phyloP scores from a whole-genome alignment of 768 basidiomycete species.

The Lactifluus echinatus region DNA sequence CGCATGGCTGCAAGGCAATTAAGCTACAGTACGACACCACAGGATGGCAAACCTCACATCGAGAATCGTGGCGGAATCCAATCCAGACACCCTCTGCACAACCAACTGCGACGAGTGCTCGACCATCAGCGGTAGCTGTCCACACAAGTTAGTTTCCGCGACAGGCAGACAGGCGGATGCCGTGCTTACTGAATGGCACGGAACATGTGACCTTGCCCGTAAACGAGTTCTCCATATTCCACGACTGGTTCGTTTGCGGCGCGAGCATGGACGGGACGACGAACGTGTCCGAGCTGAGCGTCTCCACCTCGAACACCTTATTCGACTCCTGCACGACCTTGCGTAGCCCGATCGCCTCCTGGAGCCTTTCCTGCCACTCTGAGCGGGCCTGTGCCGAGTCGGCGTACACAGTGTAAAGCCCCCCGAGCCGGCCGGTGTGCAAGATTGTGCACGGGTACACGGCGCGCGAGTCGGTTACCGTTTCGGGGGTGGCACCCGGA shows the following conservation, averaged over 20 bases:
- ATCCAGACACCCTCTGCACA: conserved; percentile 97
- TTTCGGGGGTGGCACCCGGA: conserved; percentile 31
- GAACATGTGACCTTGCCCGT: conserved; percentile 90
- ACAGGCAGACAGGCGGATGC: conserved; percentile 5
- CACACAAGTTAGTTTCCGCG: background rate
- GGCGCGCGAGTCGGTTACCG: conserved; percentile 53
- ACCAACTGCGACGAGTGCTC: conserved; percentile 84
- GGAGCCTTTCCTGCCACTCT: conserved; percentile 87
- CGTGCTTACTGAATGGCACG: conserved; percentile 69
- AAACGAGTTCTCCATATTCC: conserved; percentile 60
- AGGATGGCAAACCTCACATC: conserved; percentile 43
- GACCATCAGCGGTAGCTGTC: conserved; percentile 72
- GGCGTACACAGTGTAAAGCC: conserved; percentile 80
- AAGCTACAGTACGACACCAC: background rate
- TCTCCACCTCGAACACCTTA: conserved; percentile 90
- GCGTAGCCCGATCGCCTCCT: conserved; percentile 80
- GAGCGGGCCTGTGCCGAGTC: conserved; percentile 64
- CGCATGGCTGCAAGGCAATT: conserved; percentile 58
- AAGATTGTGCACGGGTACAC: conserved; percentile 86
- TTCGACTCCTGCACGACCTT: conserved; percentile 87
- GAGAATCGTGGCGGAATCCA: conserved; percentile 80
- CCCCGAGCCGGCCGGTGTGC: conserved; percentile 83
- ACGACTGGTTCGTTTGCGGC: conserved; percentile 38
- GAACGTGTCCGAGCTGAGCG: conserved; percentile 84
- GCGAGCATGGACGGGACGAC: conserved; percentile 57